Conservation (phyloP, 148 eudicot species). For the Spergularia bocconei region DNA sequence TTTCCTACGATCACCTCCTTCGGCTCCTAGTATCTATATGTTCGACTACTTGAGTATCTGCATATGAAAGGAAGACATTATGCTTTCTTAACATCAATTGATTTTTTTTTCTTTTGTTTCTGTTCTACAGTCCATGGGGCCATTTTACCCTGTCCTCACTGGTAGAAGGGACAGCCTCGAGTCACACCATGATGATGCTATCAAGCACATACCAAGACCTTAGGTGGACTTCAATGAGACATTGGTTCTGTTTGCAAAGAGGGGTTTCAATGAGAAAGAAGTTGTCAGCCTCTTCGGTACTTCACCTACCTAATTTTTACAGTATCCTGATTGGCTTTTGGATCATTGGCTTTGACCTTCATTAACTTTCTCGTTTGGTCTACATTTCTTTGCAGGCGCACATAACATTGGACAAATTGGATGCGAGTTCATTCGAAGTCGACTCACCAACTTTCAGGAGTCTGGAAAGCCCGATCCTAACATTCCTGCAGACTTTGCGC, state of each 20-base stretch:
- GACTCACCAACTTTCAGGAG: constrained; percentile 32
- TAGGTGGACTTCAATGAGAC: constrained; percentile 24
- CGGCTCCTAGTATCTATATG: too few relatives aligned
- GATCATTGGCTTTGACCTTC: too few relatives aligned
- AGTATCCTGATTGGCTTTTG: neutral
- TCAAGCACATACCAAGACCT: constrained; percentile 34
- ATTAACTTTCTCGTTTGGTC: neutral
- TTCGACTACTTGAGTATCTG: too few relatives aligned
- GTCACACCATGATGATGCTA: constrained; percentile 30
- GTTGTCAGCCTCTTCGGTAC: constrained; percentile 38
- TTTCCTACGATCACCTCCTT: too few relatives aligned
- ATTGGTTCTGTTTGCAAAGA: constrained; percentile 27
- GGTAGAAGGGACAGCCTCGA: constrained; percentile 34
- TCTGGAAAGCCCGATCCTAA: constrained; percentile 40
- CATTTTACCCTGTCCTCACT: constrained; percentile 35
- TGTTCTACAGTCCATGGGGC: constrained; percentile 29
- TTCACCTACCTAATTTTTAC: neutral
- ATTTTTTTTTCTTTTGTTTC: neutral
- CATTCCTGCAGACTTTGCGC: constrained; percentile 31
- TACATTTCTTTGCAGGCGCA: constrained; percentile 35
- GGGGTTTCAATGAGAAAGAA: constrained; percentile 39
- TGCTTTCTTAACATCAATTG: neutral
- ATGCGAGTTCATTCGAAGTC: constrained; percentile 35
- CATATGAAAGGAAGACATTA: too few relatives aligned
- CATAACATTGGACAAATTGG: constrained; percentile 55